Base-by-base conservation (phyloP, 768 basidiomycete genomes). In the Candolleomyces eurysporus region DNA sequence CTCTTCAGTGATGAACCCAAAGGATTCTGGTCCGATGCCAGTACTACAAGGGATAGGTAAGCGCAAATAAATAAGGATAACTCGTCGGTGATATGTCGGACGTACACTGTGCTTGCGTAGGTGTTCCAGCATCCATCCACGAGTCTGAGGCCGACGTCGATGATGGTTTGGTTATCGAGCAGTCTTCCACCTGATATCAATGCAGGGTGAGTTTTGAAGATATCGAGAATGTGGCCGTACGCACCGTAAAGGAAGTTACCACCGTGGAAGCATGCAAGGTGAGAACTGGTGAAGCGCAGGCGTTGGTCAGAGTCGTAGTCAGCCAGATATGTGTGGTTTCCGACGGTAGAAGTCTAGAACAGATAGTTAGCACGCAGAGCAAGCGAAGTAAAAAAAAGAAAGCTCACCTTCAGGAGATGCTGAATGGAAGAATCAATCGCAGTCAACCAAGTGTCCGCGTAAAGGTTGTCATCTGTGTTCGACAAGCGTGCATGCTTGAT, bases 61-160 rank as follows among this genome's bases (percentile, higher is more conserved):
- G 45, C 49, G 19, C 10, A 48, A 19, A 8, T 71, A 60, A 39
- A 11, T 36, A 53, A n/a, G 32, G 2, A 14, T 43, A 2, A 40
- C 9, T 1, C 22, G 5, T 26, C 31, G 31, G 52, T 1, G 14
- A 5, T n/a, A 19, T 7, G 40, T 56, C 39, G 40, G 40, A 56
- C 84, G 58, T 68, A 90, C 88, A 80, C 79, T 22, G 88, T 87
- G 64, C 87, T 80, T 5, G 86, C 83, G 67, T 92, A 92, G 0
- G 90, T 91, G 69, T 92, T 91, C 87, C 89, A 89, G 75, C 90
- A 92, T 9, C 81, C 85, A 43, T 92, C 90, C 14, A 82, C 83
- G 7, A 92, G 76, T 40, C 81, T 64, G 39, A 92, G 77, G 4
- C 79, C 91, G 43, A 82, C 73, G 48, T 86, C 66, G 59, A 91